Percentiles rank a stretch among this genome's conserved stretches.
Conservation (phyloP, 2,329 filamentous ascomycete genomes). For the Colletotrichum phormii region DNA sequence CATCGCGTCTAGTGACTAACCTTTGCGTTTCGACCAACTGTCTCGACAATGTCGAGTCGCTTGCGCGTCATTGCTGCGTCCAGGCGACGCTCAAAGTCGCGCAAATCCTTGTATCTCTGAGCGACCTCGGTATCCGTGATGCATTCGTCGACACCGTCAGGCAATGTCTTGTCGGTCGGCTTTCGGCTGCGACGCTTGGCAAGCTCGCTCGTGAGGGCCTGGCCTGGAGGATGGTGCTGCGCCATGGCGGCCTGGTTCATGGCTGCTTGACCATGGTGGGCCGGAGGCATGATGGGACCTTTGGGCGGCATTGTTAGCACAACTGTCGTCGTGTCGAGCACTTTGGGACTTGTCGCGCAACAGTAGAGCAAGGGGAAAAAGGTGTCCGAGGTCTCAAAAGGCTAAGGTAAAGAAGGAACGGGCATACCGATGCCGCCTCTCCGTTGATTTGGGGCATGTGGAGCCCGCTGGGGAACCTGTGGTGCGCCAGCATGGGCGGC, state of each 20-base stretch:
- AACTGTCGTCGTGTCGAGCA: neutral
- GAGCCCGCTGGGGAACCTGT: slow-evolving; percentile 61
- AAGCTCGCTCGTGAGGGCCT: slow-evolving; percentile 56
- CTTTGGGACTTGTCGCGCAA: neutral
- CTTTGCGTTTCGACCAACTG: slow-evolving; percentile 79
- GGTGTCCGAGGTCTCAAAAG: neutral
- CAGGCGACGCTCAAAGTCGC: slow-evolving; percentile 87
- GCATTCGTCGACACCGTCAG: slow-evolving; percentile 87
- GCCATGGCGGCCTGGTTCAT: slow-evolving; percentile 66
- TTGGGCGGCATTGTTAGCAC: slow-evolving; percentile 29
- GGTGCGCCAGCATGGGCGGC: slow-evolving; percentile 41
- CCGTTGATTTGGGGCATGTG: slow-evolving; percentile 60
- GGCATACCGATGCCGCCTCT: slow-evolving; percentile 65
- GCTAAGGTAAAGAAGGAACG: slow-evolving; percentile 25
- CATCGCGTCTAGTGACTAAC: slow-evolving; percentile 48
- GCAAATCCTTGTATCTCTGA: slow-evolving; percentile 84
- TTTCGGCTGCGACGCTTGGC: slow-evolving; percentile 84
- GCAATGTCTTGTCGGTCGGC: slow-evolving; percentile 94
- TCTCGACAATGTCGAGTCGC: slow-evolving; percentile 88
- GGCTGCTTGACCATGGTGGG: slow-evolving; percentile 62
- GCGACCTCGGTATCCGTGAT: slow-evolving; percentile 78
- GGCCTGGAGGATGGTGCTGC: slow-evolving; percentile 60
- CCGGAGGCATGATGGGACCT: slow-evolving; percentile 69
- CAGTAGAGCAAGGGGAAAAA: neutral
- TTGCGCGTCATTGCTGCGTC: slow-evolving; percentile 97